phyloP scores from a whole-genome alignment of 805 yeast genomes.

The Torulaspora maleeae region DNA sequence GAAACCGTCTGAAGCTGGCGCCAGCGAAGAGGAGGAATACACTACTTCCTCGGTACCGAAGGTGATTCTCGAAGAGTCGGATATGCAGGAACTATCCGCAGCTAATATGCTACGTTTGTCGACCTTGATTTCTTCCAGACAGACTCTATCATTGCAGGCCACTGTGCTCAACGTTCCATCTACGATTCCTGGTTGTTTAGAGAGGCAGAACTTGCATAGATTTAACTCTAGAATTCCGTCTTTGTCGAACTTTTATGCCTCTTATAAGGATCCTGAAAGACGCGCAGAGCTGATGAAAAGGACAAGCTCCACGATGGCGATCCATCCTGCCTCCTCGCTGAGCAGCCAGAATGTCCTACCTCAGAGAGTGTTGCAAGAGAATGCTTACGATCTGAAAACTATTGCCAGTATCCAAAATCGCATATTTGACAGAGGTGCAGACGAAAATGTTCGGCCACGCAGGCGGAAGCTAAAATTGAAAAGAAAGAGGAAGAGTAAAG shows the following conservation, averaged over 20 bases:
- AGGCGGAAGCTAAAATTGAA: conserved; percentile 31
- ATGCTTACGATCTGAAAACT: conserved; percentile 24
- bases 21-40: conserved; percentile 1
- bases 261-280: conserved; percentile 7
- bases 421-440: conserved; percentile 31
- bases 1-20: conserved; percentile 3
- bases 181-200: conserved; percentile 34
- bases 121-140: conserved; percentile 66
- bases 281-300: conserved; percentile 8
- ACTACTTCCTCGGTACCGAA: conserved; percentile 10
- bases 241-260: conserved; percentile 23
- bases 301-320: conserved; percentile 3
- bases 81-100: conserved; percentile 48
- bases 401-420: conserved; percentile 33
- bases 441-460: conserved; percentile 26
- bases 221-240: conserved; percentile 35
- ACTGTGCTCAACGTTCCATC: conserved; percentile 44
- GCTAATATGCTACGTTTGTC: conserved; percentile 64
- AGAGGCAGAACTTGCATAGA: conserved; percentile 33
- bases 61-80: conserved; percentile 27
- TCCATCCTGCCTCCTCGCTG: conserved; percentile 3
- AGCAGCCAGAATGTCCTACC: conserved; percentile 25
- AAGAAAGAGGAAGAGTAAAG: conserved; percentile 7
- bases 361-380: conserved; percentile 21
- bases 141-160: conserved; percentile 68